Percentiles rank a stretch among this genome's conserved stretches.
These are phyloP conservation scores for Aquanectria penicillioides DNA, from an alignment of 2,329 filamentous ascomycete genomes.

Conservation along the genomic window DNA sequence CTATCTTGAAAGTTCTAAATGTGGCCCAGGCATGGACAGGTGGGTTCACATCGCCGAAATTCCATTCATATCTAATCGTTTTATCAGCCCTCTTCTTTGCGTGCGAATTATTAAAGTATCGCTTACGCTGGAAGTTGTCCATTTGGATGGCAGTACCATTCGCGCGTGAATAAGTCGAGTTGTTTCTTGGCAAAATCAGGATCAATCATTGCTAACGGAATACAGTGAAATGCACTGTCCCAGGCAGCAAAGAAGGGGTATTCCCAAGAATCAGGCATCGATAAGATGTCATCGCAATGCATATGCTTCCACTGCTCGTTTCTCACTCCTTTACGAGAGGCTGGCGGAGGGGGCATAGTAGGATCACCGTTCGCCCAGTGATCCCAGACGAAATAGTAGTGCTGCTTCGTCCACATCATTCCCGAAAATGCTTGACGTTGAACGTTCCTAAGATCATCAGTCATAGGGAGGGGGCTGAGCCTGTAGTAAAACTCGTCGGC, in stretches of 20 bases:
- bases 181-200: conserved; percentile 99
- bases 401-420: conserved; percentile 99
- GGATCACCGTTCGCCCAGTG: conserved; percentile 98
- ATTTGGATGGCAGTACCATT: conserved; percentile 99
- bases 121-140: conserved; percentile 88
- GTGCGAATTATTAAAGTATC: not conserved
- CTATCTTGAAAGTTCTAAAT: conserved; percentile 97
- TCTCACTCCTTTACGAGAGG: conserved; percentile 80
- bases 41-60: conserved; percentile 96
- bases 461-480: conserved; percentile 92
- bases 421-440: conserved; percentile 94
- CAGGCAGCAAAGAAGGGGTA: conserved; percentile 98
- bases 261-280: conserved; percentile 99
- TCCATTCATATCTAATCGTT: conserved; percentile 81
- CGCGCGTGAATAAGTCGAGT: conserved; percentile 91
- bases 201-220: conserved; percentile 95
- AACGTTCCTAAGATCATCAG: conserved; percentile 92
- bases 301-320: conserved; percentile 95
- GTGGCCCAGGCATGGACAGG: conserved; percentile 97
- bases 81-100: conserved; percentile 18
- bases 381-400: conserved; percentile 97
- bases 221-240: conserved; percentile 98
- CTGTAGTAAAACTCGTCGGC: conserved; percentile 96
- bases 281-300: conserved; percentile 92
- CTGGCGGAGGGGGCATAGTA: conserved; percentile 84